Percentiles rank a stretch among this genome's conserved stretches.
Conservation (phyloP, 23 red algal genomes). For the Porphyridium purpureum region DNA sequence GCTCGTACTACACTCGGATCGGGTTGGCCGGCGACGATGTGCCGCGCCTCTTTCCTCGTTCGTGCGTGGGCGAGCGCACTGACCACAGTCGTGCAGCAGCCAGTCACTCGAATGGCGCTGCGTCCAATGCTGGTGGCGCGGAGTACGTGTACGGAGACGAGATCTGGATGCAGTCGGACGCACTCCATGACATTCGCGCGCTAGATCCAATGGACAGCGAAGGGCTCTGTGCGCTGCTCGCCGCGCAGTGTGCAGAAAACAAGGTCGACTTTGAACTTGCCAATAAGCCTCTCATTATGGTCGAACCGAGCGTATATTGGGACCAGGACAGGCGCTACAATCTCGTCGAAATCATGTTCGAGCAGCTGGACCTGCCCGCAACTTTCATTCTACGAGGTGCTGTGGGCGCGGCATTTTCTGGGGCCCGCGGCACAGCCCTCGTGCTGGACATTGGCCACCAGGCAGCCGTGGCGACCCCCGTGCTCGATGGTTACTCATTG, state of each 20-base stretch:
- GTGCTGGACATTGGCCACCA: conserved; percentile 51
- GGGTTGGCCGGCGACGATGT: conserved; percentile 54
- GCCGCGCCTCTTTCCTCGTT: conserved; percentile 31
- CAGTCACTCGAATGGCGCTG: not conserved
- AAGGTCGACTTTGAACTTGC: not conserved
- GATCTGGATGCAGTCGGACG: too few relatives aligned
- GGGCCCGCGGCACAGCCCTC: conserved; percentile 42
- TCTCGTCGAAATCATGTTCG: conserved; percentile 23
- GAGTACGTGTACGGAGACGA: not conserved
- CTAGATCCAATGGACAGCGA: not conserved
- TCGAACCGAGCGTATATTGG: conserved; percentile 34
- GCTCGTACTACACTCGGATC: conserved; percentile 39
- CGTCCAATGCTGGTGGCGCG: not conserved
- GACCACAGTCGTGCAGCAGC: not conserved
- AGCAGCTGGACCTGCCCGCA: conserved; percentile 19
- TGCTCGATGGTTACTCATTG: conserved; percentile 64
- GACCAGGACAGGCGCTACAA: not conserved
- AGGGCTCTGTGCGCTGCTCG: too few relatives aligned
- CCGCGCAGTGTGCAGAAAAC: too few relatives aligned
- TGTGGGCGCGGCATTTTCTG: conserved; percentile 57
- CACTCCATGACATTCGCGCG: not conserved
- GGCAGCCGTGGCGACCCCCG: conserved; percentile 23
- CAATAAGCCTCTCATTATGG: conserved; percentile 32
- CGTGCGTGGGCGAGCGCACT: conserved; percentile 11
- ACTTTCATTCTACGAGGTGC: conserved; percentile 24